Conservation (phyloP, 2,329 filamentous ascomycete genomes). For the Zymoseptoria crescenta region DNA sequence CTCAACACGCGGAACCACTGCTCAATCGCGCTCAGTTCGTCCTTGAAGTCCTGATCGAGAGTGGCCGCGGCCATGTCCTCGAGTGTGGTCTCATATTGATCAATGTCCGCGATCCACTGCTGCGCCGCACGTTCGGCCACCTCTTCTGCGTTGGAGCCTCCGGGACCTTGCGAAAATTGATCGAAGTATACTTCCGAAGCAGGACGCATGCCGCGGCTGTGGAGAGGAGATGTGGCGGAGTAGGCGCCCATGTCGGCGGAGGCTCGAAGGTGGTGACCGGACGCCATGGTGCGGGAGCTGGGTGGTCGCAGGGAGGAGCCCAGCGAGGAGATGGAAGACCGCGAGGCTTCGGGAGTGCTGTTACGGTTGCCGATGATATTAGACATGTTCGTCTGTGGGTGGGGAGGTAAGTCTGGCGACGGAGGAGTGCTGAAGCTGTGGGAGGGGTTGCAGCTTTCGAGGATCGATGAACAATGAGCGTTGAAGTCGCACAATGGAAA, state of each 20-base stretch:
- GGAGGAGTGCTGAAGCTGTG: background rate
- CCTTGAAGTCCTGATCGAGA: slow-evolving; percentile 99
- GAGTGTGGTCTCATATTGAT: slow-evolving; percentile 96
- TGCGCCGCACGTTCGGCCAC: slow-evolving; percentile 88
- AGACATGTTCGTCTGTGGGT: slow-evolving; percentile 34
- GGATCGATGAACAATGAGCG: slow-evolving; percentile 1
- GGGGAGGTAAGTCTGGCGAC: background rate
- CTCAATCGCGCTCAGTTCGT: slow-evolving; percentile 96
- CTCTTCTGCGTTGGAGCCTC: slow-evolving; percentile 66
- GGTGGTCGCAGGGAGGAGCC: slow-evolving; percentile 69
- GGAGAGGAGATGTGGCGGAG: slow-evolving; percentile 53
- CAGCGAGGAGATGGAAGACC: slow-evolving; percentile 53
- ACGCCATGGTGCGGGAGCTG: slow-evolving; percentile 47
- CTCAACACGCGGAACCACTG: slow-evolving; percentile 98
- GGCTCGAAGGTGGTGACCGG: slow-evolving; percentile 79
- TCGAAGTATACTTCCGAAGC: slow-evolving; percentile 91
- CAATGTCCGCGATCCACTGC: slow-evolving; percentile 98
- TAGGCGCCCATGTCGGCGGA: slow-evolving; percentile 94
- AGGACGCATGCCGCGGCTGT: slow-evolving; percentile 75
- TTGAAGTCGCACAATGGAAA: slow-evolving; percentile 1
- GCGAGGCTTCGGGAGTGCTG: slow-evolving; percentile 88
- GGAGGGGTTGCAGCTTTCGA: slow-evolving; percentile 4
- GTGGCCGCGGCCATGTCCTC: slow-evolving; percentile 99
- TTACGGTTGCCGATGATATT: slow-evolving; percentile 67
- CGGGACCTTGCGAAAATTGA: slow-evolving; percentile 60